Evolutionary conservation across 805 yeast species (phyloP), one percentile per base, ranked within the genome.

Genomic region (Candida schatavii): DNA sequence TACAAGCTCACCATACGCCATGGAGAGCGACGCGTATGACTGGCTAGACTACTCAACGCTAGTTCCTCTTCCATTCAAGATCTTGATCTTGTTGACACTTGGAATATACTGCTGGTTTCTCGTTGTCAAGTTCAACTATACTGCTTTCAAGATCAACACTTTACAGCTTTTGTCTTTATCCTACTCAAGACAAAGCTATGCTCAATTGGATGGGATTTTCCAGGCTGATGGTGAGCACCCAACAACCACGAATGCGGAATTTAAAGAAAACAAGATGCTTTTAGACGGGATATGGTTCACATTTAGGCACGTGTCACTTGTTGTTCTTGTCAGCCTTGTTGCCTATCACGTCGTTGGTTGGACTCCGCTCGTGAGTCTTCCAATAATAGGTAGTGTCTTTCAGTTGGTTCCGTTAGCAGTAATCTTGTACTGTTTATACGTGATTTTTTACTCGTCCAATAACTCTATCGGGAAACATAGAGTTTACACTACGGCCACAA

Each of bases 61-160:
- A 6, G 41, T 70, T 13, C 74, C 75, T 13, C 51, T 67, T 19
- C 72, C 74, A 9, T 67, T 62, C 46, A 55, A 83, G 35, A 70
- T 80, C 35, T 59, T 80, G 13, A 49, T 77, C 3, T 59, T 80
- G 14, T 46, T 81, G 2, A 68, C 76, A 43, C 38, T 71, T 3
- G 85, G 83, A 4, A 54, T 74, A 4, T 68, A 76, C 58, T 54
- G 80, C 19, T 83, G 87, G 87, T 68, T 64, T 35, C 41, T 66
- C 34, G 70, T 77, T 39, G 61, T 78, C 30, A 52, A 57, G 42
- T 51, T 70, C 18, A 67, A 76, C 42, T 57, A 57, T 41, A 50
- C 49, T 11, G 58, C 57, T 23, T 50, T 53, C 41, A 59, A 64
- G 19, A 65, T 81, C 39, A 81, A 80, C 54, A 59, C 80, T 19